phyloP scores from a whole-genome alignment of 441 rosid genomes.

The Jatropha multifida region DNA sequence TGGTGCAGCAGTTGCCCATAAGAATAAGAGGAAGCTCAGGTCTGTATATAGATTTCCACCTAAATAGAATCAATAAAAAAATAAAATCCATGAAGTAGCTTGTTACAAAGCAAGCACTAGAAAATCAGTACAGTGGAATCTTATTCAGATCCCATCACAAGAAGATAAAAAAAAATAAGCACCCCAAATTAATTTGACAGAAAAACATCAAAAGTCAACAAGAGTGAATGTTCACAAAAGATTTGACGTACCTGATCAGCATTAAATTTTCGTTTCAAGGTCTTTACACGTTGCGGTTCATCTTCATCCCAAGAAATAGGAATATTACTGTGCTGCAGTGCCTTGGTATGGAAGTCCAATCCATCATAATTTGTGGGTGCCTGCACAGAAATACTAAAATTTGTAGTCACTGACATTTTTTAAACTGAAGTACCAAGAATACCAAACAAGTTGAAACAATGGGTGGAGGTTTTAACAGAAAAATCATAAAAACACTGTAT shows the following conservation, averaged over 20 bases:
- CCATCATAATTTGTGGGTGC: constrained; percentile 73
- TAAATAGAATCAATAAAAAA: neutral
- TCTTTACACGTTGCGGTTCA: constrained; percentile 85
- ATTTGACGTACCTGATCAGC: constrained; percentile 64
- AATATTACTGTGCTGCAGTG: constrained; percentile 78
- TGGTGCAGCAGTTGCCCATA: neutral
- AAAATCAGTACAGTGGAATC: neutral
- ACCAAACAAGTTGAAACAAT: constrained; percentile 4
- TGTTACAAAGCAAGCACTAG: neutral
- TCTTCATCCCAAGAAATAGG: constrained; percentile 91
- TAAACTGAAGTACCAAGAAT: neutral
- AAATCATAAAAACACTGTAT: neutral
- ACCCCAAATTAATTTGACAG: neutral
- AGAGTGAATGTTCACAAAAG: neutral
- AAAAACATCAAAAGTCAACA: neutral
- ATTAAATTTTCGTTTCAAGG: constrained; percentile 68
- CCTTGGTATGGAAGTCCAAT: constrained; percentile 71
- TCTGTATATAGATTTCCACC: neutral
- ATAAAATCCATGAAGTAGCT: neutral
- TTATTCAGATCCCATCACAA: neutral
- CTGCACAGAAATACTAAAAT: constrained; percentile 33
- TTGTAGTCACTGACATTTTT: constrained; percentile 3
- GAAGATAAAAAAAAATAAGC: neutral
- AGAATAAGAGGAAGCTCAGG: neutral
- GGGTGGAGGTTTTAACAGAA: neutral